Percentiles rank a stretch among this genome's conserved stretches.
phyloP scores from a whole-genome alignment of 345 rosid species.

The Citrus trifoliata region DNA sequence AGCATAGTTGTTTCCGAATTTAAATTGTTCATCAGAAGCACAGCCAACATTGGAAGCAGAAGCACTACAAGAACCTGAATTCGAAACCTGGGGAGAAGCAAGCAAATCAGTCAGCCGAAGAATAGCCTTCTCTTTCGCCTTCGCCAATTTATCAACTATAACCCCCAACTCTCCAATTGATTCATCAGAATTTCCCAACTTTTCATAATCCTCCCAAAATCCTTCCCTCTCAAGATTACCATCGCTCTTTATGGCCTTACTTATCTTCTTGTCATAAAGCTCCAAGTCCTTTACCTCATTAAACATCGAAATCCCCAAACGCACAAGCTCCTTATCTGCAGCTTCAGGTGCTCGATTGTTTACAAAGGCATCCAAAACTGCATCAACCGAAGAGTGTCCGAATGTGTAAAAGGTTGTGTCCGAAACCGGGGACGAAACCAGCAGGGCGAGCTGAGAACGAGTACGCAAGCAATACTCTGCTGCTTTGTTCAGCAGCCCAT shows the following conservation, averaged over 20 bases:
- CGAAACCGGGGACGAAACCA: background rate
- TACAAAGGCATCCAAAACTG: background rate
- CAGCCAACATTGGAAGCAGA: background rate
- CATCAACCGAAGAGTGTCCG: background rate
- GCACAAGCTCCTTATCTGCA: background rate
- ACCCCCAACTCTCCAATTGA: background rate
- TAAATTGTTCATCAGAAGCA: background rate
- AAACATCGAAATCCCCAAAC: background rate
- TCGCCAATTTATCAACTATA: background rate
- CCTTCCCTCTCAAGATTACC: background rate
- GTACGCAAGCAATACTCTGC: slow-evolving; percentile 5
- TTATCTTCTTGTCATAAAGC: background rate
- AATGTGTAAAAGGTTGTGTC: background rate
- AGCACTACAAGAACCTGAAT: background rate
- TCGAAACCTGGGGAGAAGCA: background rate
- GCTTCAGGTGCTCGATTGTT: background rate
- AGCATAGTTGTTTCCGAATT: background rate
- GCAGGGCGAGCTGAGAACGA: background rate
- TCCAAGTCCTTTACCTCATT: background rate
- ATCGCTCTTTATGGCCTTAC: background rate
- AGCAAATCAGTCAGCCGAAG: background rate
- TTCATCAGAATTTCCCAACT: background rate
- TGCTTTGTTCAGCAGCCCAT: background rate
- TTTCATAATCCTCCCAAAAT: background rate
- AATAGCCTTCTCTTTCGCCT: background rate